Conservation (phyloP, 2,329 filamentous ascomycete species). For the Exophiala xenobiotica region DNA sequence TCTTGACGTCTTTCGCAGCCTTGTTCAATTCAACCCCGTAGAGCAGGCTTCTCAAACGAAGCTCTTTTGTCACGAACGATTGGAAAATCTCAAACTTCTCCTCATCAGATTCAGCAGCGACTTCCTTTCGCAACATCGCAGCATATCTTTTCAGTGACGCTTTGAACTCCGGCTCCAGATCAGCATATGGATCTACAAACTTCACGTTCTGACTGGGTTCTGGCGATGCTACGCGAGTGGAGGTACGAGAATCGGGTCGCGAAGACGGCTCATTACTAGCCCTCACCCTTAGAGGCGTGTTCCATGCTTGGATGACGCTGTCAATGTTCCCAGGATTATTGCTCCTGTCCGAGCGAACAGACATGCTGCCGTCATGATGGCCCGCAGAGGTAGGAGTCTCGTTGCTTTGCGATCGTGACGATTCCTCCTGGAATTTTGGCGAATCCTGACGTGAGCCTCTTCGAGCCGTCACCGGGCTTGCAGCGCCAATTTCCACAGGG, state of each 20-base stretch:
- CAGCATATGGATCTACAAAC: conserved; percentile 49
- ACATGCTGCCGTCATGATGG: not conserved
- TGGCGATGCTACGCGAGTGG: conserved; percentile 1
- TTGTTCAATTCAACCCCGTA: conserved; percentile 49
- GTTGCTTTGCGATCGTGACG: conserved; percentile 2
- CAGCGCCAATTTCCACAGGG: conserved; percentile 20
- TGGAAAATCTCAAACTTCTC: conserved; percentile 56
- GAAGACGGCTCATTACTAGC: not conserved
- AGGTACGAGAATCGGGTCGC: conserved; percentile 14
- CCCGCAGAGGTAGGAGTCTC: conserved; percentile 10
- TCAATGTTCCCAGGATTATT: conserved; percentile 41
- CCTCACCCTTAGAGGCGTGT: conserved; percentile 33
- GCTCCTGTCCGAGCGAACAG: conserved; percentile 13
- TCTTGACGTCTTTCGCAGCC: conserved; percentile 18
- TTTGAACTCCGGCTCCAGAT: conserved; percentile 58
- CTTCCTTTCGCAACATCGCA: conserved; percentile 55
- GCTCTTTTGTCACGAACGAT: conserved; percentile 49
- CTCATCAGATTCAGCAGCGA: conserved; percentile 47
- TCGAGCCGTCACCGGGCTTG: conserved; percentile 18
- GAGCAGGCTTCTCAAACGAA: conserved; percentile 47
- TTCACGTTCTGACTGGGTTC: conserved; percentile 15
- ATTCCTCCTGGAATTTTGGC: not conserved
- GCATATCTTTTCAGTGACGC: conserved; percentile 57
- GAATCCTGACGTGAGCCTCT: conserved; percentile 6
- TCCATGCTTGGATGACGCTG: conserved; percentile 47